Conservation (phyloP, 768 basidiomycete species). For the Suillus clintonianus region DNA sequence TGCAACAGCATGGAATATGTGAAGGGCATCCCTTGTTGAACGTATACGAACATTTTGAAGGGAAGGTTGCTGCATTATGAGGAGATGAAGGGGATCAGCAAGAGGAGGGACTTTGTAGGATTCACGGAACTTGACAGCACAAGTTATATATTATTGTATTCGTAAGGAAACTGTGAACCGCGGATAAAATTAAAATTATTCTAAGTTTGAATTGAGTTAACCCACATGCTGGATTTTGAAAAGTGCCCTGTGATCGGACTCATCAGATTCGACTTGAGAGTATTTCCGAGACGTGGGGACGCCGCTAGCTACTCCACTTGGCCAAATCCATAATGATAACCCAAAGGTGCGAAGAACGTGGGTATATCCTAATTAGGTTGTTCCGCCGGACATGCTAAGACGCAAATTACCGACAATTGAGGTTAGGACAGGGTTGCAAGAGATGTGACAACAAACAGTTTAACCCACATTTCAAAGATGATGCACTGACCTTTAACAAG, state of each 20-base stretch:
- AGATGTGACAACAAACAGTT: too few species aligned
- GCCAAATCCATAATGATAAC: background rate
- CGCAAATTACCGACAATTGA: background rate
- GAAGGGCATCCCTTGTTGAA: conserved; percentile 77
- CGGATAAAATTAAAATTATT: conserved; percentile 37
- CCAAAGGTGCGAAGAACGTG: conserved; percentile 9
- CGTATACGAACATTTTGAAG: conserved; percentile 75
- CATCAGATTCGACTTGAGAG: conserved; percentile 9
- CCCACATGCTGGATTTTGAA: conserved; percentile 19
- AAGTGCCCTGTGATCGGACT: conserved; percentile 25
- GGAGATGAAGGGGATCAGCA: conserved; percentile 15
- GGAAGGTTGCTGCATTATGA: conserved; percentile 72
- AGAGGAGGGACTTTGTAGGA: conserved; percentile 33
- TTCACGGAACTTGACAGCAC: conserved; percentile 15
- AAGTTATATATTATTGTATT: conserved; percentile 41
- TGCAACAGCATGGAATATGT: conserved; percentile 80
- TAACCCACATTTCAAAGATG: conserved; percentile 3
- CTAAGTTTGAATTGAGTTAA: conserved; percentile 64
- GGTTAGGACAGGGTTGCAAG: too few species aligned
- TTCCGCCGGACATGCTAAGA: conserved; percentile 4
- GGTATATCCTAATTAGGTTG: conserved; percentile 5
- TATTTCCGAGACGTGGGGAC: conserved; percentile 21
- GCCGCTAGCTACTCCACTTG: conserved; percentile 8
- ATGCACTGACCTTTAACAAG: background rate
- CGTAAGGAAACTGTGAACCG: conserved; percentile 20